phyloP scores from a whole-genome alignment of 2,329 filamentous ascomycete genomes.

The Huntiella savannae region DNA sequence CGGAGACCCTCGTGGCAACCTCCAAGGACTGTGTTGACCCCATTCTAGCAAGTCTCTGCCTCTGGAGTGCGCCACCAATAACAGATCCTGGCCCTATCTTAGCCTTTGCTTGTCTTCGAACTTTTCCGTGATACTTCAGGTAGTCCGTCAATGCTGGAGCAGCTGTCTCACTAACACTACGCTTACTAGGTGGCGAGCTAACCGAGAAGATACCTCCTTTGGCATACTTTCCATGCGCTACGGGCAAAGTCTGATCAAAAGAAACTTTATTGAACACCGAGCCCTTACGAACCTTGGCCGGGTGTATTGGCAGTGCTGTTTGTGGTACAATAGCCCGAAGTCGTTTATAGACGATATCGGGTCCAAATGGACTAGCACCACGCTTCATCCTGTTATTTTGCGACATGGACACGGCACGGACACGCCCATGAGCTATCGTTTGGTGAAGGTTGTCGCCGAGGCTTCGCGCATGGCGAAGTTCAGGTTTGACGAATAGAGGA shows the following conservation, averaged over 20 bases:
- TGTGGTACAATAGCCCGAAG: constrained; percentile 28
- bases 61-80: too few relatives aligned
- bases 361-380: constrained; percentile 36
- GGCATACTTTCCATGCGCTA: constrained; percentile 40
- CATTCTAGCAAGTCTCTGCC: too few relatives aligned
- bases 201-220: constrained; percentile 35
- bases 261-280: constrained; percentile 36
- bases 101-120: constrained; percentile 14
- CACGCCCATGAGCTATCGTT: neutral
- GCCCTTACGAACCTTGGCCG: constrained; percentile 18
- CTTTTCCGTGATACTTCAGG: constrained; percentile 27
- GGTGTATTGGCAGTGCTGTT: constrained; percentile 12
- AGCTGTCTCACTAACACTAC: constrained; percentile 17
- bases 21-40: too few relatives aligned
- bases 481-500: constrained; percentile 36
- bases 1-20: too few relatives aligned
- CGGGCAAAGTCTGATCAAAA: constrained; percentile 32
- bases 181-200: constrained; percentile 18
- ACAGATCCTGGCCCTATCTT: too few relatives aligned
- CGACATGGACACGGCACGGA: constrained; percentile 14
- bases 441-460: constrained; percentile 23
- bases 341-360: constrained; percentile 38
- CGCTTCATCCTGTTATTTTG: constrained; percentile 22
- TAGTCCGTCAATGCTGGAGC: constrained; percentile 28
- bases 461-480: constrained; percentile 38